Evolutionary conservation across 1,284 basidiomycete species (phyloP).

Genomic region (Schizopora paradoxa): DNA sequence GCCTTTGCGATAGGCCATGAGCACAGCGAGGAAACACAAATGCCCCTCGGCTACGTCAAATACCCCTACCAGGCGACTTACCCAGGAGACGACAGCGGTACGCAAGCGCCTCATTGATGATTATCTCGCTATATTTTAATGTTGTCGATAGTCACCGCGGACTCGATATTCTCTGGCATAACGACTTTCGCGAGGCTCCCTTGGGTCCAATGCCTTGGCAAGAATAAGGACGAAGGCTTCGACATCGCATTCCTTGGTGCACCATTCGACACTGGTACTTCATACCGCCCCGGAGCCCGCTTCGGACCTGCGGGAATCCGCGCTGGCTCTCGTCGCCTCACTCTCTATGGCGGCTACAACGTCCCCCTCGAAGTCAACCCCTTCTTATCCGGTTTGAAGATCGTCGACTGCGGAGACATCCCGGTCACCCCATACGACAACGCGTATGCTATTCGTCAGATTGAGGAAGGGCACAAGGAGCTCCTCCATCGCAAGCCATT

Average conservation of each 20-base stretch:
- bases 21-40: conserved; percentile 42
- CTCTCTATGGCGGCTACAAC: conserved; percentile 70
- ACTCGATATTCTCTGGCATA: conserved; percentile 69
- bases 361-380: conserved; percentile 67
- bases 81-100: conserved; percentile 53
- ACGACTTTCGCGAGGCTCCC: conserved; percentile 72
- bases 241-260: conserved; percentile 79
- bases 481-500: conserved; percentile 56
- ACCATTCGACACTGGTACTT: conserved; percentile 74
- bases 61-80: conserved; percentile 56
- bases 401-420: conserved; percentile 71
- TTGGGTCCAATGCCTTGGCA: conserved; percentile 67
- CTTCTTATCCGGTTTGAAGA: conserved; percentile 52
- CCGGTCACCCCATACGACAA: conserved; percentile 64
- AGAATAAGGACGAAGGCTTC: conserved; percentile 47
- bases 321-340: conserved; percentile 66
- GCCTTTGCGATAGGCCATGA: conserved; percentile 33
- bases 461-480: conserved; percentile 60
- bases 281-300: conserved; percentile 72
- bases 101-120: conserved; percentile 4
- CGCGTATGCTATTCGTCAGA: conserved; percentile 64
- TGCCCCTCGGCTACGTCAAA: conserved; percentile 58
- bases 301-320: conserved; percentile 77
- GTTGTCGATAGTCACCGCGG: conserved; percentile 49
- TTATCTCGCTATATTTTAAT: conserved; percentile 2